Evolutionary conservation across 257 asterid species (phyloP), one percentile per base, ranked within the genome.

Genomic region (Sherardia arvensis): DNA sequence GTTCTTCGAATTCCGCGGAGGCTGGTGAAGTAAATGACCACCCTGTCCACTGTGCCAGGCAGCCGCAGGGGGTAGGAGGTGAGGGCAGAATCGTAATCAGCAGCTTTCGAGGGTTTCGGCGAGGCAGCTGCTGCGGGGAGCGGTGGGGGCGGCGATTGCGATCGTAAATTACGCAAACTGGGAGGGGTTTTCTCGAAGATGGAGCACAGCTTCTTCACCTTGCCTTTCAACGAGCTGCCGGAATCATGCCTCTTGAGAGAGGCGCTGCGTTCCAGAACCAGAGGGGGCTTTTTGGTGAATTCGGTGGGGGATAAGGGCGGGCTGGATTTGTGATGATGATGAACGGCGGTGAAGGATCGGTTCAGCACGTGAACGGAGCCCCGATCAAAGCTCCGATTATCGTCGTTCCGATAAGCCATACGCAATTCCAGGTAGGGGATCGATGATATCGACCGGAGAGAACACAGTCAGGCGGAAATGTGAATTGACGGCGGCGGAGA

Each of bases 41-140:
- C 97, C 53, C 95, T 80, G 70, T 92, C 97, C 85, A 83, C 97
- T 7, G 98, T 86, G 15, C 95, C 97, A 0, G 95, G 96, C 17
- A 86, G 73, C 33, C 86, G 66, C 75, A 80, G 66, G 18, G 77
- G 84, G 5, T 66, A 68, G 57, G 83, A 45, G 27, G 30, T 4
- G 66, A 25, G 75, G 53, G 63, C 26, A 20, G 67, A 51, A 65
- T 74, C 84, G 7, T 68, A 66, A 66, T 65, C 78, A 18, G 72
- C 63, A 62, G 73, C 71, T 54, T 80, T 80, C 28, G 68, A 2
- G 5, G 65, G 67, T 21, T 62, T 59, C 14, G 74, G 58, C 32
- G 76, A 68, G 33, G 79, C 74, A 8, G 53, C 12, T n/a, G n/a
- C n/a, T n/a, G n/a, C n/a, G n/a, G n/a, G n/a, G n/a, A n/a, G n/a